A percentile compares a stretch with the other conserved stretches of the same genome.
Conservation (phyloP, 371 early-diverging fungal species). For the Rhizopus arrhizus region DNA sequence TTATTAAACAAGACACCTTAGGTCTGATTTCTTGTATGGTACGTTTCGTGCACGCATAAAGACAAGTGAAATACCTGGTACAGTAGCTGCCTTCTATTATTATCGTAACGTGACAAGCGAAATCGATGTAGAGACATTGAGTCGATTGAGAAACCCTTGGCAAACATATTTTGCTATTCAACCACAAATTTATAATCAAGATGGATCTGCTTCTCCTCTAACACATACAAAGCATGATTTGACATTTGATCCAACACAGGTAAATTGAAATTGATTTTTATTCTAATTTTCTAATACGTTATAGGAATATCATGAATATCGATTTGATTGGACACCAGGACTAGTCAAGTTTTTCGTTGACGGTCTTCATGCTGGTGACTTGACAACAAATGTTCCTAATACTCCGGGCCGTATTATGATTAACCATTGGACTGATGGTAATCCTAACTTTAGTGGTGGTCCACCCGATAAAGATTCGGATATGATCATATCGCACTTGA, state of each 20-base stretch:
- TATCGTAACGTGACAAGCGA: constrained; percentile 41
- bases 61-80: constrained; percentile 37
- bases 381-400: constrained; percentile 40
- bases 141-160: constrained; percentile 35
- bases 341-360: constrained; percentile 31
- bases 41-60: constrained; percentile 46
- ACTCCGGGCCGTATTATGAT: constrained; percentile 43
- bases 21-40: constrained; percentile 50
- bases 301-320: constrained; percentile 14
- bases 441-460: constrained; percentile 39
- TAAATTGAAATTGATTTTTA: too few species aligned
- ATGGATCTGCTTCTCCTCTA: constrained; percentile 43
- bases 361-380: constrained; percentile 8
- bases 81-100: constrained; percentile 46
- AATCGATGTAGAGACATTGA: constrained; percentile 50
- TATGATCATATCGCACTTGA: constrained; percentile 37
- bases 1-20: not conserved
- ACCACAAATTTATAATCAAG: constrained; percentile 42
- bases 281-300: too few species aligned
- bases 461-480: constrained; percentile 33
- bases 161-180: constrained; percentile 44
- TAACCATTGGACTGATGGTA: constrained; percentile 56
- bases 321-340: constrained; percentile 50
- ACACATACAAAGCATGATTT: constrained; percentile 35
- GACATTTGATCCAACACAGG: constrained; percentile 30